Evolutionary conservation across 2,329 filamentous ascomycete genomes (phyloP).

Genomic region (Scytalidium sp.): DNA sequence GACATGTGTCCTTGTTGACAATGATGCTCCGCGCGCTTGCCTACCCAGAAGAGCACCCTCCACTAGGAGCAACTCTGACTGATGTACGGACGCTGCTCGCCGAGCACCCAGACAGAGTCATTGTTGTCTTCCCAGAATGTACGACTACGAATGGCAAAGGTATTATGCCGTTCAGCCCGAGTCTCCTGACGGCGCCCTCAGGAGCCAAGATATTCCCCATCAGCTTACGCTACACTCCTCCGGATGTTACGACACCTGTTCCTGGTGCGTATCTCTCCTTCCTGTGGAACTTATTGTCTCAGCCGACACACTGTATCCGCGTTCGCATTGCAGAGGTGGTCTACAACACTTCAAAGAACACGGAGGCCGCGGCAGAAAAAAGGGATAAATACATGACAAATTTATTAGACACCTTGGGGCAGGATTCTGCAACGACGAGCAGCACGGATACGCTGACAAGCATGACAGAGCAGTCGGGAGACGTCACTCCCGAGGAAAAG

Average conservation of each 20-base stretch:
- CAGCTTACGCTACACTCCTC: constrained; percentile 82
- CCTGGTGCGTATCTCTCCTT: constrained; percentile 72
- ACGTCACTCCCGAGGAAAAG: constrained; percentile 53
- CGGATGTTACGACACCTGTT: constrained; percentile 87
- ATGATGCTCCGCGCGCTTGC: constrained; percentile 74
- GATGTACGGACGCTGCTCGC: constrained; percentile 61
- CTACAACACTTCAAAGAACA: constrained; percentile 42
- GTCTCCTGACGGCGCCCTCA: constrained; percentile 64
- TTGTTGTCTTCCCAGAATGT: constrained; percentile 90
- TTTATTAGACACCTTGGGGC: constrained; percentile 20
- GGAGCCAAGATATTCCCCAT: constrained; percentile 83
- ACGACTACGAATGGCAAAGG: constrained; percentile 92
- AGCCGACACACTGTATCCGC: constrained; percentile 83
- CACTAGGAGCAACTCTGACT: constrained; percentile 48
- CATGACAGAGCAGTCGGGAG: constrained; percentile 19
- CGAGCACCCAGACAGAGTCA: constrained; percentile 68
- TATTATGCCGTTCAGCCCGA: constrained; percentile 79
- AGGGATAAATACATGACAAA: constrained; percentile 30
- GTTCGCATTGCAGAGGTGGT: constrained; percentile 84
- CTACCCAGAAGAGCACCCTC: constrained; percentile 47
- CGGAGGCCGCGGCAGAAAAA: constrained; percentile 20
- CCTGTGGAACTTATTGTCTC: constrained; percentile 81
- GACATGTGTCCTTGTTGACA: constrained; percentile 71
- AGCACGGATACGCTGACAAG: constrained; percentile 26
- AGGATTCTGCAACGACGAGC: constrained; percentile 25